Conservation (phyloP, 768 basidiomycete species). For the Lentinula detonsa region DNA sequence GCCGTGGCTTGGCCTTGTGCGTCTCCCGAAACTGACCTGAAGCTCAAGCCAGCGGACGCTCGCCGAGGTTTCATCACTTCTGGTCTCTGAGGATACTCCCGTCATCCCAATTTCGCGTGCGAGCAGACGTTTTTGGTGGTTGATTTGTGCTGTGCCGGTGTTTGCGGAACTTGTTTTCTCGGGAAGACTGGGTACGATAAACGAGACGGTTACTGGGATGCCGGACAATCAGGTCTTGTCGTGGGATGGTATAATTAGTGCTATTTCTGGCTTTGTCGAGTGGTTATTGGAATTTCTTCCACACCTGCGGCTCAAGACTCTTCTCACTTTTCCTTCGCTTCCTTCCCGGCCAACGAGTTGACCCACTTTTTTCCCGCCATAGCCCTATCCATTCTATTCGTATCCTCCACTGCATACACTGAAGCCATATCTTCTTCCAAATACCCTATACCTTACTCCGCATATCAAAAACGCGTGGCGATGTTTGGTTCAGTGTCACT, state of each 20-base stretch:
- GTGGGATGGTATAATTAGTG: too few relatives aligned
- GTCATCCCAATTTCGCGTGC: conserved; percentile 91
- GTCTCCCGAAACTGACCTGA: conserved; percentile 16
- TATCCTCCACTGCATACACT: conserved; percentile 71
- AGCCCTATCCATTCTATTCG: conserved; percentile 64
- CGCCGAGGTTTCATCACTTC: conserved; percentile 20
- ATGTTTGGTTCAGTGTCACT: too few relatives aligned
- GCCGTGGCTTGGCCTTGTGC: neutral
- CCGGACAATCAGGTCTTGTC: too few relatives aligned
- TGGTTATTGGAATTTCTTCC: too few relatives aligned
- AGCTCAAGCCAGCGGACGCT: conserved; percentile 61
- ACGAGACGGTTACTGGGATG: too few relatives aligned
- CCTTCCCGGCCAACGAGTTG: neutral
- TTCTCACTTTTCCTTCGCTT: neutral
- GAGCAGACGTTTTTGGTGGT: conserved; percentile 76
- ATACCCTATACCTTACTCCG: too few relatives aligned
- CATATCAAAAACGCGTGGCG: too few relatives aligned
- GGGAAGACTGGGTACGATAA: neutral
- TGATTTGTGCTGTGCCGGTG: conserved; percentile 8
- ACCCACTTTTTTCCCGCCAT: conserved; percentile 41
- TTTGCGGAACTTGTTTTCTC: neutral
- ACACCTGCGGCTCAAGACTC: too few relatives aligned
- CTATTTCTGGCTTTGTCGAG: too few relatives aligned
- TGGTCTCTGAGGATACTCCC: conserved; percentile 80
- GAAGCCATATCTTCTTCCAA: conserved; percentile 59